phyloP scores from a whole-genome alignment of 2,329 filamentous ascomycete species.

The Parascedosporium putredinis region DNA sequence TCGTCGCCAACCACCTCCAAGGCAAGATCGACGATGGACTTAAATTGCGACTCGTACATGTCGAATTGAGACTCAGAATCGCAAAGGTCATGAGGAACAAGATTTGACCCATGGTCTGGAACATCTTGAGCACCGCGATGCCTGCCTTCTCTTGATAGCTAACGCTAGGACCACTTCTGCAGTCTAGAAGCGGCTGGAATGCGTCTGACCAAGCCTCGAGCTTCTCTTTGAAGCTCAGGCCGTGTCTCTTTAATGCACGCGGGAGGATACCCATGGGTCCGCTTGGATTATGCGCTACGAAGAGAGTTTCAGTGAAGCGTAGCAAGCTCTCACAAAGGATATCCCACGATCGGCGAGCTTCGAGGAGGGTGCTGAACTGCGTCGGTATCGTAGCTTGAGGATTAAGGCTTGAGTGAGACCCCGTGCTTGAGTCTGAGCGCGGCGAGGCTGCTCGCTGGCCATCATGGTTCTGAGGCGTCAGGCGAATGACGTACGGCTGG shows the following conservation, averaged over 20 bases:
- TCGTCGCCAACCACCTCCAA: constrained; percentile 49
- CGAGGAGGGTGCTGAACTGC: constrained; percentile 17
- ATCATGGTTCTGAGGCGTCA: constrained; percentile 21
- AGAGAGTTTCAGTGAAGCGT: constrained; percentile 47
- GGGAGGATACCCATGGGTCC: constrained; percentile 45
- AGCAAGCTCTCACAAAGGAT: constrained; percentile 44
- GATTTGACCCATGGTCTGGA: constrained; percentile 45
- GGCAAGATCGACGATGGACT: constrained; percentile 45
- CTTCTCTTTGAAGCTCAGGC: constrained; percentile 35
- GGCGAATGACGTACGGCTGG: constrained; percentile 47
- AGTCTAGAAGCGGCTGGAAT: constrained; percentile 43
- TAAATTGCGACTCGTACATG: constrained; percentile 39
- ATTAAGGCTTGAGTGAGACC: constrained; percentile 17
- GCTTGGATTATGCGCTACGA: constrained; percentile 32
- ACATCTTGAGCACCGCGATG: constrained; percentile 53
- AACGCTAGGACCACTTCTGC: constrained; percentile 36
- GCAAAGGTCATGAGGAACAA: constrained; percentile 52
- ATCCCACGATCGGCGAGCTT: constrained; percentile 48
- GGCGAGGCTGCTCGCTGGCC: constrained; percentile 21
- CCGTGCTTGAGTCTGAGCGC: constrained; percentile 31
- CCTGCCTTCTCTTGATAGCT: constrained; percentile 47
- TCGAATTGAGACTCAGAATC: constrained; percentile 50
- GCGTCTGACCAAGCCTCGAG: constrained; percentile 45
- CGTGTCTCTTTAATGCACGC: constrained; percentile 34
- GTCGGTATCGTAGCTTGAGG: background rate